Conservation (phyloP, 768 basidiomycete species). For the Tephrocybe rancida region DNA sequence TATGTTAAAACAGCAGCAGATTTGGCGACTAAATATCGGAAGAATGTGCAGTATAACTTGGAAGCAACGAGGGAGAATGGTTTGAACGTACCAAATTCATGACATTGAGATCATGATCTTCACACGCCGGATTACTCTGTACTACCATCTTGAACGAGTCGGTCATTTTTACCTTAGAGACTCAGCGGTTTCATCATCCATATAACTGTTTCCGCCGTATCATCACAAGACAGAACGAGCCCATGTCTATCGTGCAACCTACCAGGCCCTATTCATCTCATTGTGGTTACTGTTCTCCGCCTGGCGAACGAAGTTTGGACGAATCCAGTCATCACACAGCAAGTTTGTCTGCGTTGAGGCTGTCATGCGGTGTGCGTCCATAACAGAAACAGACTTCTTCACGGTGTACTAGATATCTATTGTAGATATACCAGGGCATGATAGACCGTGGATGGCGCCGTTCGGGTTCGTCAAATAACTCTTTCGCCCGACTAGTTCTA, state of each 20-base stretch:
- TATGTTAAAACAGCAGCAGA: slow-evolving; percentile 82
- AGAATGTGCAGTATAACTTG: slow-evolving; percentile 92
- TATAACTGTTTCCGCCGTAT: no score
- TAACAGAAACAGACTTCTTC: neutral
- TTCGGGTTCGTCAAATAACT: slow-evolving; percentile 47
- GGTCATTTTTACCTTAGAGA: no score
- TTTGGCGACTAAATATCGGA: slow-evolving; percentile 83
- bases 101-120: neutral
- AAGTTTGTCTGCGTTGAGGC: slow-evolving; percentile 46
- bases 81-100: slow-evolving; percentile 9
- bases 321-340: slow-evolving; percentile 50
- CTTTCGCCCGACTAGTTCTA: neutral
- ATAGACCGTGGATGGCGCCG: slow-evolving; percentile 86
- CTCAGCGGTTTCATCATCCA: no score
- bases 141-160: neutral
- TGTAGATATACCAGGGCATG: slow-evolving; percentile 78
- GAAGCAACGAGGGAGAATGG: slow-evolving; percentile 62
- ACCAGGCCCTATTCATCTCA: slow-evolving; percentile 36
- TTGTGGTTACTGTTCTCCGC: slow-evolving; percentile 71
- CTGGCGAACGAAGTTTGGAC: slow-evolving; percentile 46
- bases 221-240: no score
- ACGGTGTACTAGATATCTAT: neutral
- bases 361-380: slow-evolving; percentile 43
- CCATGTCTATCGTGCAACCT: slow-evolving; percentile 45
- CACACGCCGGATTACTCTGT: neutral